These are phyloP conservation scores for Yarrowia keelungensis DNA, from an alignment of 805 yeast genomes.

Conservation along the genomic window DNA sequence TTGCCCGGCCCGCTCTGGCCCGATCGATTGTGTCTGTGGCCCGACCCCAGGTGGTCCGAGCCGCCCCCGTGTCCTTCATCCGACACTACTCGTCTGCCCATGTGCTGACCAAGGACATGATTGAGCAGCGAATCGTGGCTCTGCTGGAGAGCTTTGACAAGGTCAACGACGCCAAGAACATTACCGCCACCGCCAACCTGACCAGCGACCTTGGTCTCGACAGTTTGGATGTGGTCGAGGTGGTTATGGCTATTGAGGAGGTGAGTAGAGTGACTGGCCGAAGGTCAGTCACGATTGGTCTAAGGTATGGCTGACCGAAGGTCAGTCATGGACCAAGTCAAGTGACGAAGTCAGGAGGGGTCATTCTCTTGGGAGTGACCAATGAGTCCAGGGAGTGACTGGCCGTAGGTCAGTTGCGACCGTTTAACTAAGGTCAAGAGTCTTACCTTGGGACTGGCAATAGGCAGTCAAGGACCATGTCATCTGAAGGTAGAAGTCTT, in stretches of 20 bases:
- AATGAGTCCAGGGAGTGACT: not conserved
- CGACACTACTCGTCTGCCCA: constrained; percentile 33
- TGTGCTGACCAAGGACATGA: constrained; percentile 71
- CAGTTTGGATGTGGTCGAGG: constrained; percentile 93
- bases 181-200: constrained; percentile 49
- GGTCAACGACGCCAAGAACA: constrained; percentile 55
- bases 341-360: no score
- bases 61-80: constrained; percentile 34
- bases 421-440: no score
- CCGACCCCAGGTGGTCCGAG: constrained; percentile 25
- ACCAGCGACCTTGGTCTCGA: constrained; percentile 80
- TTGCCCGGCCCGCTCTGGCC: constrained; percentile 34
- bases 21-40: constrained; percentile 26
- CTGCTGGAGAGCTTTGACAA: constrained; percentile 72
- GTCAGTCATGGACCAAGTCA: not conserved
- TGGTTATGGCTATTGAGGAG: constrained; percentile 95
- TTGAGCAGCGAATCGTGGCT: constrained; percentile 78
- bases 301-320: no score
- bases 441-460: no score
- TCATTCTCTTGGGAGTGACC: no score
- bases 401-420: not conserved
- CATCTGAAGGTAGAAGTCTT: no score
- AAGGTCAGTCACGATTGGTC: not conserved
- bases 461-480: no score
- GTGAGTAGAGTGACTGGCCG: constrained; percentile 55